Conservation (phyloP, 1,284 basidiomycete species). For the Rhodotorula sp. region DNA sequence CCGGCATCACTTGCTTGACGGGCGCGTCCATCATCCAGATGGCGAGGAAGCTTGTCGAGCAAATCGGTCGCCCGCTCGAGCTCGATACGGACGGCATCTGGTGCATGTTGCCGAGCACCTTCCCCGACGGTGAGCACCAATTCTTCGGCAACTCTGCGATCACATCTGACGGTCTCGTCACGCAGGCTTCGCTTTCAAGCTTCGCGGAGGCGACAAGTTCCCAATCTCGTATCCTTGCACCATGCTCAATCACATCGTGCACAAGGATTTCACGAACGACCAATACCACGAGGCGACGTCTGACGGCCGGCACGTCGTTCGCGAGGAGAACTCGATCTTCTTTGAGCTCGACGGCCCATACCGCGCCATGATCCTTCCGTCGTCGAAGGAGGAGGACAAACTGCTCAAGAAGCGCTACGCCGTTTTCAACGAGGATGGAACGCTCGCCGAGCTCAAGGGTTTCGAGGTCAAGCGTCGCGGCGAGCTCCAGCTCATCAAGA, state of each 20-base stretch:
- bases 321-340: slow-evolving; percentile 99
- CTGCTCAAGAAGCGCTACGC: slow-evolving; percentile 98
- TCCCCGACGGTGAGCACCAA: slow-evolving; percentile 67
- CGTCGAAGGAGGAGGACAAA: slow-evolving; percentile 99
- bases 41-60: slow-evolving; percentile 96
- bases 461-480: slow-evolving; percentile 99
- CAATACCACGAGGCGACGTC: slow-evolving; percentile 87
- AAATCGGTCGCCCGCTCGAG: slow-evolving; percentile 94
- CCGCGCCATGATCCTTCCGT: slow-evolving; percentile 97
- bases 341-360: slow-evolving; percentile 99
- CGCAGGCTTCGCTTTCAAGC: slow-evolving; percentile 85
- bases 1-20: slow-evolving; percentile 96
- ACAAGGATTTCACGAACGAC: slow-evolving; percentile 93
- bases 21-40: slow-evolving; percentile 99
- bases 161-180: background rate
- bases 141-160: background rate
- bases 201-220: slow-evolving; percentile 81
- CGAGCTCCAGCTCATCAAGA: slow-evolving; percentile 98
- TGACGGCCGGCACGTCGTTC: slow-evolving; percentile 73
- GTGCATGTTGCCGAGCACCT: slow-evolving; percentile 99
- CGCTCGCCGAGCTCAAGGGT: slow-evolving; percentile 93
- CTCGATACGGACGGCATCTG: slow-evolving; percentile 99
- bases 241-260: slow-evolving; percentile 98
- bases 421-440: slow-evolving; percentile 98
- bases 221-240: slow-evolving; percentile 97